phyloP scores from a whole-genome alignment of 2,329 filamentous ascomycete species.

The Neopestalotiopsis sp. region DNA sequence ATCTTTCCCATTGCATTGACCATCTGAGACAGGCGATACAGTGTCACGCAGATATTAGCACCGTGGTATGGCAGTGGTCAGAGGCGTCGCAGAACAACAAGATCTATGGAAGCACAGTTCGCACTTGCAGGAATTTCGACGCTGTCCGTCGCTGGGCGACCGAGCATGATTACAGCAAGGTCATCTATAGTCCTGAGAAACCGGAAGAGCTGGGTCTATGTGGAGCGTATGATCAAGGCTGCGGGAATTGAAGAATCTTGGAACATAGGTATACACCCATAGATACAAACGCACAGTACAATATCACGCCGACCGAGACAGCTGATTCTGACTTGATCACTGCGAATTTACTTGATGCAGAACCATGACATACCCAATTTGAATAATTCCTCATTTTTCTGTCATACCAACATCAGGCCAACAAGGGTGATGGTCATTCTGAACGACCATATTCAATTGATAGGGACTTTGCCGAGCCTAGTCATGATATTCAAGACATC shows the following conservation, averaged over 20 bases:
- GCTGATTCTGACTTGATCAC: too few species aligned
- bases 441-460: too few species aligned
- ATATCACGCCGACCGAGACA: too few species aligned
- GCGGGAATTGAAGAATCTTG: background rate
- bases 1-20: background rate
- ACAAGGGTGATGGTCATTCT: too few species aligned
- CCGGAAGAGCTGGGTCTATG: constrained; percentile 6
- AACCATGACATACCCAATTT: too few species aligned
- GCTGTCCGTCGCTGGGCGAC: background rate
- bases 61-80: background rate
- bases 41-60: background rate
- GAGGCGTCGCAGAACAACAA: background rate
- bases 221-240: constrained; percentile 3
- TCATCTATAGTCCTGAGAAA: constrained; percentile 2
- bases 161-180: background rate
- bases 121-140: background rate
- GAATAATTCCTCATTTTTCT: too few species aligned
- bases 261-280: too few species aligned
- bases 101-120: background rate
- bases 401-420: too few species aligned
- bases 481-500: too few species aligned
- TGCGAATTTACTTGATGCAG: too few species aligned
- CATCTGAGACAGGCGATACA: background rate
- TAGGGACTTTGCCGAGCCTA: too few species aligned
- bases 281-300: too few species aligned